These are phyloP conservation scores for Sistotremastrum niveocremeum DNA, from an alignment of 768 basidiomycete species.

Conservation along the genomic window DNA sequence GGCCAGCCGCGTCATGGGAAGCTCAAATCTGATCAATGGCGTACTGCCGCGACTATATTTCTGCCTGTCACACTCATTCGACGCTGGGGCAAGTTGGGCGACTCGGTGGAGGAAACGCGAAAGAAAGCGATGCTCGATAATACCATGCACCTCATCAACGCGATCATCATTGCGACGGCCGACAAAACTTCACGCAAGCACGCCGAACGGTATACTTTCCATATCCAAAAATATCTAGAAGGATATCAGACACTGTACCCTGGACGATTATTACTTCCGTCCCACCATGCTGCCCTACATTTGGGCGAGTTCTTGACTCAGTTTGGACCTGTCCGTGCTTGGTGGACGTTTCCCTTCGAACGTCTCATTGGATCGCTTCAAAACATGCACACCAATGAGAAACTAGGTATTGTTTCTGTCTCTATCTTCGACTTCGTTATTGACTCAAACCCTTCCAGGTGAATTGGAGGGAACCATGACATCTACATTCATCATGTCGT, in stretches of 20 bases:
- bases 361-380: constrained; percentile 13
- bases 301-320: constrained; percentile 8
- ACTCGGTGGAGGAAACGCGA: background rate
- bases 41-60: constrained; percentile 15
- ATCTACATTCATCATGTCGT: too few relatives aligned
- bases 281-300: constrained; percentile 8
- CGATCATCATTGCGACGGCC: constrained; percentile 8
- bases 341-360: constrained; percentile 18
- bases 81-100: constrained; percentile 21
- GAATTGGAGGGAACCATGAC: too few relatives aligned
- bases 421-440: too few relatives aligned
- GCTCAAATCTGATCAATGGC: constrained; percentile 27
- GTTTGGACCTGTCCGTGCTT: constrained; percentile 8
- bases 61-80: constrained; percentile 22
- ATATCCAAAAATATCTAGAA: constrained; percentile 4
- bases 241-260: constrained; percentile 6
- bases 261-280: background rate
- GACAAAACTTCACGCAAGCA: constrained; percentile 10
- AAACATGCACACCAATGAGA: constrained; percentile 12
- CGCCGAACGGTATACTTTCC: constrained; percentile 5
- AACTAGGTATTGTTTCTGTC: constrained; percentile 8
- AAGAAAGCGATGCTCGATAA: constrained; percentile 11
- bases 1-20: too few relatives aligned
- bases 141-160: constrained; percentile 8
- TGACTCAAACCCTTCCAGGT: too few relatives aligned